Percentiles rank a stretch among this genome's conserved stretches.
These are phyloP conservation scores for Dioscorea cayenensis DNA, from an alignment of 116 monocot species.

Conservation along the genomic window DNA sequence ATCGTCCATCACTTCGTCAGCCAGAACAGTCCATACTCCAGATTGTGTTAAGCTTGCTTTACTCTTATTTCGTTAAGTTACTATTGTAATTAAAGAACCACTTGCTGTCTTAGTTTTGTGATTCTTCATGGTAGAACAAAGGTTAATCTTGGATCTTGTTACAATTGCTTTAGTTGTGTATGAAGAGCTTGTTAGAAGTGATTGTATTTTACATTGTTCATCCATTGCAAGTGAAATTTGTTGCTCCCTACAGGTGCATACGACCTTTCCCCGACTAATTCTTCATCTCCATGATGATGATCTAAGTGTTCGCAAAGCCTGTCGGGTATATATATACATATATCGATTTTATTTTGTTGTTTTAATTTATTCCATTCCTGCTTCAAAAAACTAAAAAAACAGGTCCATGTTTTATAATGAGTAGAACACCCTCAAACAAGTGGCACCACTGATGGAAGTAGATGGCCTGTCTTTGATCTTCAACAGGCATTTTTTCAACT, in stretches of 20 bases:
- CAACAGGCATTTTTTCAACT: conserved; percentile 58
- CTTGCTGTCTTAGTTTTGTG: background rate
- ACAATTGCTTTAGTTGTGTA: background rate
- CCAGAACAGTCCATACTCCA: no score
- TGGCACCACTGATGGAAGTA: conserved; percentile 63
- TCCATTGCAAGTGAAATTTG: background rate
- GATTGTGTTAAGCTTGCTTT: background rate
- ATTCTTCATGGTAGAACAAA: background rate
- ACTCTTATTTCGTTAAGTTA: background rate
- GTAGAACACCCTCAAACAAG: conserved; percentile 60
- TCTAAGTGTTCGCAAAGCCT: conserved; percentile 67
- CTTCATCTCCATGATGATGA: conserved; percentile 95
- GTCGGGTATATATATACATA: conserved; percentile 47
- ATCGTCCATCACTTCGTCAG: no score
- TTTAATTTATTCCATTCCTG: background rate
- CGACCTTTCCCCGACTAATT: conserved; percentile 69
- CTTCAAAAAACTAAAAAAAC: conserved; percentile 6
- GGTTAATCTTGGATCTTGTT: background rate
- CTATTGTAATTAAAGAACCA: background rate
- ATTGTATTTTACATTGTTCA: background rate
- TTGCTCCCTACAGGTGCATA: conserved; percentile 49
- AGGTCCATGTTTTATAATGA: conserved; percentile 3
- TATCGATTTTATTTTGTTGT: background rate
- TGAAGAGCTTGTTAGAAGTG: background rate
- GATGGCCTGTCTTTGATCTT: conserved; percentile 52